These are phyloP conservation scores for Pleurotus tuber-regium DNA, from an alignment of 768 basidiomycete species.

Conservation along the genomic window DNA sequence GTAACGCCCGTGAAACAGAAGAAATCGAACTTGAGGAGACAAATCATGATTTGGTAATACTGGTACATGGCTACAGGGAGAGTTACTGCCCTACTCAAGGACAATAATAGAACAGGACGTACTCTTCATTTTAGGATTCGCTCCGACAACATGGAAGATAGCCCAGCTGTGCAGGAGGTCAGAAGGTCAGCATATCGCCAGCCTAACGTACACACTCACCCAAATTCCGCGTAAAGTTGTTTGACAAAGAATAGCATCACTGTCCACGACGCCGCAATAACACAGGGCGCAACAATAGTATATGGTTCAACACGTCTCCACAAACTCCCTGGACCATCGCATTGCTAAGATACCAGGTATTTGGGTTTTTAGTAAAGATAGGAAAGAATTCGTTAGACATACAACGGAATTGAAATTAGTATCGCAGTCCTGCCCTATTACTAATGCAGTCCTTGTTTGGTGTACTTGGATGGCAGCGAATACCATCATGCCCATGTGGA, in stretches of 20 bases:
- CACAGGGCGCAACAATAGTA: slow-evolving; percentile 68
- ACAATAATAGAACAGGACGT: slow-evolving; percentile 20
- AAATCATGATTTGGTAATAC: slow-evolving; percentile 84
- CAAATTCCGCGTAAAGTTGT: slow-evolving; percentile 77
- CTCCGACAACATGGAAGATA: slow-evolving; percentile 87
- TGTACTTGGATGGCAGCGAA: slow-evolving; percentile 76
- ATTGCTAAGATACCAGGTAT: slow-evolving; percentile 44
- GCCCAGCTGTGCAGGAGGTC: slow-evolving; percentile 63
- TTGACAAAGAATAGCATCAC: slow-evolving; percentile 66
- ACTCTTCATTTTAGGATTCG: slow-evolving; percentile 85
- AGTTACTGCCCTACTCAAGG: no score
- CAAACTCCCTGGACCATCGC: slow-evolving; percentile 50
- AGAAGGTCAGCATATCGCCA: background rate
- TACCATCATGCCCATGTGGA: slow-evolving; percentile 72
- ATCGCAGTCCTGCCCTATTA: slow-evolving; percentile 33
- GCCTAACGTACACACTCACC: slow-evolving; percentile 46
- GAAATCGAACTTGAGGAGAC: slow-evolving; percentile 87
- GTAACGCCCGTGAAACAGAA: slow-evolving; percentile 87
- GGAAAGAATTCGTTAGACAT: no score
- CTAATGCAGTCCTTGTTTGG: slow-evolving; percentile 66
- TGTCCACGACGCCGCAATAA: slow-evolving; percentile 68
- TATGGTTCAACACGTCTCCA: slow-evolving; percentile 61
- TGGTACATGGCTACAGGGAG: slow-evolving; percentile 73
- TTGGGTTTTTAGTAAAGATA: no score
- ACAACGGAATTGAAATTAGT: slow-evolving; percentile 35